Evolutionary conservation across 2,329 filamentous ascomycete species (phyloP), one percentile per base, ranked within the genome.

Genomic region (Phoma sp.): DNA sequence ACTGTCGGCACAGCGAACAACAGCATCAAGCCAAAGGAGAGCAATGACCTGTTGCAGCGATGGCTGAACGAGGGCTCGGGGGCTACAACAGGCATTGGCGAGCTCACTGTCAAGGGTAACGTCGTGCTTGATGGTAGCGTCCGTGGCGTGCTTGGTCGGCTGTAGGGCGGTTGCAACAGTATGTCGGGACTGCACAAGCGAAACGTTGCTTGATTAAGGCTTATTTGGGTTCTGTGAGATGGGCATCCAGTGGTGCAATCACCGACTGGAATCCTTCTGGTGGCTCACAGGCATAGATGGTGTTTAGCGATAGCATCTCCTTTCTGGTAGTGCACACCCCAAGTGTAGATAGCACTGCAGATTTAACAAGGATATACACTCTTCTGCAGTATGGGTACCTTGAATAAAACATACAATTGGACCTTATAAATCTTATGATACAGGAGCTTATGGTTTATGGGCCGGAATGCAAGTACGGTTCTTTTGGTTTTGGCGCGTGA

Each of bases 1-100:
- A 99, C 95, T 0, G 82, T 98, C 7, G 95, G 95, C 18, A 99
- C 95, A 0, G 85, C 86, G 8, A 83, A 87, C 61, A 75, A 81
- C 41, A 75, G 80, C 7, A 85, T 98, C 67, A 98, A 97, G 78
- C 93, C 95, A 0, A 93, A 90, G 75, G 93, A 99, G 79, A 96
- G 93, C 77, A 99, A 99, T 70, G 87, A 91, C 55, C 65, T 99
- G 68, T 75, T 99, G 53, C 81, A 81, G 59, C 80, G 80, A 55
- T 98, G 93, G 93, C 70, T 95, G 57, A 81, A 88, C 58, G 74
- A 77, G 44, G 86, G 86, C 0, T 80, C 73, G 68, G 82, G 69
- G 2, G 77, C 73, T 6, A 70, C 75, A n/a, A 81, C 74, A 4
- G 83, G 82, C 0, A 84, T 87, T 50, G 76, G 74, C 36, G 85